These are phyloP conservation scores for Cystobasidium ongulense DNA, from an alignment of 768 basidiomycete genomes.

Conservation along the genomic window DNA sequence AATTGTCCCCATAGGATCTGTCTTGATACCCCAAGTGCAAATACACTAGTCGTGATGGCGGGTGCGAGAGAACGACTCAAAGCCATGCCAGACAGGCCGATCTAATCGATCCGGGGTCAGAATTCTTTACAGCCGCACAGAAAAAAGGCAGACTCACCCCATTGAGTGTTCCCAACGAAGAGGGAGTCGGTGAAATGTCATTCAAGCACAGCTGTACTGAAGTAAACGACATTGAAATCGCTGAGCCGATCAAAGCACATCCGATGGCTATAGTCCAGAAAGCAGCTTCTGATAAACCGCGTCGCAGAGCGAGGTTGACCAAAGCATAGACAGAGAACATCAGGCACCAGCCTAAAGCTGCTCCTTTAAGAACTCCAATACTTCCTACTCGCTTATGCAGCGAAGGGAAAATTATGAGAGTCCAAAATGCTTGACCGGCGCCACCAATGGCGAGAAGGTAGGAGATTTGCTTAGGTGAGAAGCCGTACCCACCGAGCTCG, in stretches of 20 bases:
- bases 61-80: neutral
- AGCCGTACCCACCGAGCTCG: constrained; percentile 10
- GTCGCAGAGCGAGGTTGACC: constrained; percentile 17
- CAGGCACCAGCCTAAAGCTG: neutral
- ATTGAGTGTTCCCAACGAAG: constrained; percentile 23
- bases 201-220: constrained; percentile 14
- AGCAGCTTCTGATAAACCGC: neutral
- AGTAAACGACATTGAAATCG: constrained; percentile 22
- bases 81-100: constrained; percentile 3
- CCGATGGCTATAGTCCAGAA: constrained; percentile 22
- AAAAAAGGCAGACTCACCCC: neutral
- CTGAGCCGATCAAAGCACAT: neutral
- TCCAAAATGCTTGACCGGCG: constrained; percentile 23
- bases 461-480: constrained; percentile 23
- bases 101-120: neutral
- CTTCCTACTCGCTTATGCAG: neutral
- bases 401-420: constrained; percentile 6
- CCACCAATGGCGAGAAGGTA: constrained; percentile 13
- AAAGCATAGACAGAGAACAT: neutral
- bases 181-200: constrained; percentile 20
- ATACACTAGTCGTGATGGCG: constrained; percentile 15
- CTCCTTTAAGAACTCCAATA: neutral
- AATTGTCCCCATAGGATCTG: constrained; percentile 24
- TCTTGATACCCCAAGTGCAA: constrained; percentile 12
- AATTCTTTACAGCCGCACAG: no score